Conservation (phyloP, 2,329 filamentous ascomycete genomes). For the Hypoxylon sp. region DNA sequence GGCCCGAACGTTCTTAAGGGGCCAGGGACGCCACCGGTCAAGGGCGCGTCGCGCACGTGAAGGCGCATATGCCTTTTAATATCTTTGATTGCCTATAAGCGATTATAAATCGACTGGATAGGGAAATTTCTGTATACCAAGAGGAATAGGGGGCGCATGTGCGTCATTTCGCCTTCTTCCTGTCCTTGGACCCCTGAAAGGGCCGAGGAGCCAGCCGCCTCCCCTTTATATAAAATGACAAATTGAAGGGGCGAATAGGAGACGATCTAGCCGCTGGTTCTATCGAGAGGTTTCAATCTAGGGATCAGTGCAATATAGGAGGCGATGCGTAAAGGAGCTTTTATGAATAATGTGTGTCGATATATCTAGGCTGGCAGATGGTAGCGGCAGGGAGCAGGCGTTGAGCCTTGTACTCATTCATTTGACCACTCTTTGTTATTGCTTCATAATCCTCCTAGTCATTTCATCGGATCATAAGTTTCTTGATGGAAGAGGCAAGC, state of each 20-base stretch:
- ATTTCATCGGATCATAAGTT: neutral
- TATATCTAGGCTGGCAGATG: conserved; percentile 3
- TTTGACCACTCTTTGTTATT: neutral
- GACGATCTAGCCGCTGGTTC: conserved; percentile 2
- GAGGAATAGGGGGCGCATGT: conserved; percentile 12
- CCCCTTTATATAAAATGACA: conserved; percentile 35
- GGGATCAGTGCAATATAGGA: conserved; percentile 4
- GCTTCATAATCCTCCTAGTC: neutral
- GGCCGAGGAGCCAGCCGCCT: conserved; percentile 28
- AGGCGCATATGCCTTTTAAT: conserved; percentile 34
- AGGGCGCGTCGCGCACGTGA: conserved; percentile 33
- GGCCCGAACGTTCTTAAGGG: conserved; percentile 24
- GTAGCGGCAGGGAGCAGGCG: neutral
- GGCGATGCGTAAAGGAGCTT: conserved; percentile 11
- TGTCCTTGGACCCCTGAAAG: conserved; percentile 28
- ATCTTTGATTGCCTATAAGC: conserved; percentile 36
- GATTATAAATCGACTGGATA: conserved; percentile 37
- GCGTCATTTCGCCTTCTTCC: conserved; percentile 15
- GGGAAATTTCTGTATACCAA: conserved; percentile 13
- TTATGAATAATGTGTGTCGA: conserved; percentile 1
- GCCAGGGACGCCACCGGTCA: conserved; percentile 2
- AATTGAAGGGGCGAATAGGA: conserved; percentile 39
- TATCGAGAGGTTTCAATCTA: conserved; percentile 23
- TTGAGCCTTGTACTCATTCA: neutral
- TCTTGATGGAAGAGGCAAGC: neutral